These are phyloP conservation scores for Penicillium italicum DNA, from an alignment of 2,329 filamentous ascomycete genomes.

Conservation along the genomic window DNA sequence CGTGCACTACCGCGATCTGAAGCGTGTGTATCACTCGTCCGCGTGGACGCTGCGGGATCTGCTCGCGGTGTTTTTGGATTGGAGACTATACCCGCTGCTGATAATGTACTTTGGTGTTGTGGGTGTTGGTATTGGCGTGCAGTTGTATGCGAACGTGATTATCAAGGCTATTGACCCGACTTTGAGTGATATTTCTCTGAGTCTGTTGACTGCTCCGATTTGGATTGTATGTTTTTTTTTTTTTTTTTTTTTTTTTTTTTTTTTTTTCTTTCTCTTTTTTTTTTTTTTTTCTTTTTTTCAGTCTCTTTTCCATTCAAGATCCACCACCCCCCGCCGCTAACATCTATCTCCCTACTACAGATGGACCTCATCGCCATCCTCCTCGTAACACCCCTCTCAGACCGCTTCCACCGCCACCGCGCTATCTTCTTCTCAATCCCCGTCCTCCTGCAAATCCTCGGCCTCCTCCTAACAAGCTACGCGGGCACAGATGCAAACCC, in stretches of 20 bases:
- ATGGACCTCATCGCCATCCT: conserved; percentile 88
- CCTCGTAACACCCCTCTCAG: conserved; percentile 77
- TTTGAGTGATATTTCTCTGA: conserved; percentile 71
- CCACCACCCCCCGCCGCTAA: background rate
- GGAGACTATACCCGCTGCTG: conserved; percentile 80
- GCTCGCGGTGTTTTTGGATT: conserved; percentile 68
- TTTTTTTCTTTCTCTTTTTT: accelerated
- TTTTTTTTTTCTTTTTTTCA: background rate
- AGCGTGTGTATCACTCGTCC: conserved; percentile 71
- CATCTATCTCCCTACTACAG: conserved; percentile 40
- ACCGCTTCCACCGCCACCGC: conserved; percentile 77
- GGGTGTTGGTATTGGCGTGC: conserved; percentile 84
- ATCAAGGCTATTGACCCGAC: conserved; percentile 72
- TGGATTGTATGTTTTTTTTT: conserved; percentile 66
- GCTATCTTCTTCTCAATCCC: conserved; percentile 77
- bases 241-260: no score
- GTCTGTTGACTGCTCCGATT: conserved; percentile 82
- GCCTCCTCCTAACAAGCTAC: conserved; percentile 75
- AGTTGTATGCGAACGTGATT: conserved; percentile 83
- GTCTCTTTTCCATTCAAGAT: background rate
- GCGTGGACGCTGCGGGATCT: conserved; percentile 73
- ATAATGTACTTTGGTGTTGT: conserved; percentile 96
- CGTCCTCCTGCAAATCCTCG: conserved; percentile 73
- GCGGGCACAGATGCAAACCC: conserved; percentile 58
- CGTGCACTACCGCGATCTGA: conserved; percentile 79